Evolutionary conservation across 768 basidiomycete genomes (phyloP), one percentile per base, ranked within the genome.

Genomic region (Mrakia gelida): DNA sequence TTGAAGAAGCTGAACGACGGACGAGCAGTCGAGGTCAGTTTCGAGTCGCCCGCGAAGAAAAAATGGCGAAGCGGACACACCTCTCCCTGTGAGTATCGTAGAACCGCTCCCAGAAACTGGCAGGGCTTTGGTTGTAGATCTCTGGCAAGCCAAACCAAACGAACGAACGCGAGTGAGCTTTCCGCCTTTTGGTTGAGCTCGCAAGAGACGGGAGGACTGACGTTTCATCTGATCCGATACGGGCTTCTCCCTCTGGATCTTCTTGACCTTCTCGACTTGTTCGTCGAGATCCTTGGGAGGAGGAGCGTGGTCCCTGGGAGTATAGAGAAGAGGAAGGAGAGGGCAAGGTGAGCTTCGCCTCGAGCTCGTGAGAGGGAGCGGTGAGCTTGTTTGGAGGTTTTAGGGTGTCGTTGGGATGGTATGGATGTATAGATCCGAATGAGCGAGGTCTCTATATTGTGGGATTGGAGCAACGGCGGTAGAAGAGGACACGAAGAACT

Each of bases 1-100:
- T 92, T 91, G 86, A 98, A 99, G 85, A 99, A 98, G 81, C 95
- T 95, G 82, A 86, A 88, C 87, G 49, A 21, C 26, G 71, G 70
- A 11, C 6, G 34, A 63, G 9, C 21, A 56, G 11, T 10, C 21
- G 16, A 8, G 23, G 18, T 59, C 26, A 18, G 59, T 67, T 65
- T 49, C 49, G 8, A 30, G n/a, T n/a, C n/a, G n/a, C n/a, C 73
- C 26, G 41, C 49, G 10, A 73, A 73, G 70, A 52, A n/a, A 59
- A 2, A 32, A 3, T 23, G 30, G 28, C 21, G 75, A 38, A 8
- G 8, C 26, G 23, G 23, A 81, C 81, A 68, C 32, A 83, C 82
- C 79, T 78, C 70, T 81, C 85, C 73, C 84, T 81, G 80, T 96
- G 95, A 74, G 87, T 87, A 81, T 91, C 91, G 87, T 99, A 98